phyloP scores from a whole-genome alignment of 2,329 filamentous ascomycete genomes.

The Fonsecaea pugnacius region DNA sequence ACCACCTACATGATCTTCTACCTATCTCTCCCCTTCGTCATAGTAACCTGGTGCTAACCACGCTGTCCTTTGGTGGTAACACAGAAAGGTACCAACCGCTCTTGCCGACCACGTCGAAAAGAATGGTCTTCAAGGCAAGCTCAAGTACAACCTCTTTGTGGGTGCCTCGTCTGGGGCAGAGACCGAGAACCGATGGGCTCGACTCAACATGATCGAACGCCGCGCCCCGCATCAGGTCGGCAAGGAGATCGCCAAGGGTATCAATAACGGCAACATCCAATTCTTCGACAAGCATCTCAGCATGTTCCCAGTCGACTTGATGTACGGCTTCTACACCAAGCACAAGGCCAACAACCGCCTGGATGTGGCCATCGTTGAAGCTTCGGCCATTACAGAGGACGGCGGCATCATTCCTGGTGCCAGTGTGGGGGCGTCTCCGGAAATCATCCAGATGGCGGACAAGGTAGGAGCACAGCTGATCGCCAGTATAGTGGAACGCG shows the following conservation, averaged over 20 bases:
- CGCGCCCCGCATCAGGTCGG: slow-evolving; percentile 85
- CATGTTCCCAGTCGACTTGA: slow-evolving; percentile 87
- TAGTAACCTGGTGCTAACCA: neutral
- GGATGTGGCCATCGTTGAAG: slow-evolving; percentile 84
- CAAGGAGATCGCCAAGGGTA: slow-evolving; percentile 86
- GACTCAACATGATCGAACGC: slow-evolving; percentile 85
- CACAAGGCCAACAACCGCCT: slow-evolving; percentile 73
- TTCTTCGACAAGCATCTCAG: slow-evolving; percentile 94
- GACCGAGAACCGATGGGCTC: slow-evolving; percentile 91
- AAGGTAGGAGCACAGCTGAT: slow-evolving; percentile 57
- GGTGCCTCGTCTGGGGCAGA: slow-evolving; percentile 88
- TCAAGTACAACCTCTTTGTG: slow-evolving; percentile 86
- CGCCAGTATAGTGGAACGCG: neutral
- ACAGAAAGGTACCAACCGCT: slow-evolving; percentile 78
- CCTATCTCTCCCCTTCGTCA: neutral
- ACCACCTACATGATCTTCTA: neutral
- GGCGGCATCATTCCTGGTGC: slow-evolving; percentile 87
- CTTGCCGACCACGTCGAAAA: slow-evolving; percentile 87
- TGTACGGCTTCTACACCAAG: slow-evolving; percentile 78
- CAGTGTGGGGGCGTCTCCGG: slow-evolving; percentile 81
- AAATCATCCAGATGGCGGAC: slow-evolving; percentile 87
- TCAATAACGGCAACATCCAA: slow-evolving; percentile 84
- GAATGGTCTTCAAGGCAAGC: slow-evolving; percentile 79
- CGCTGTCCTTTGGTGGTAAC: neutral
- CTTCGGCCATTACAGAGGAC: slow-evolving; percentile 83